Conservation (phyloP, 2,329 filamentous ascomycete species). For the Bipolaris bicolor region DNA sequence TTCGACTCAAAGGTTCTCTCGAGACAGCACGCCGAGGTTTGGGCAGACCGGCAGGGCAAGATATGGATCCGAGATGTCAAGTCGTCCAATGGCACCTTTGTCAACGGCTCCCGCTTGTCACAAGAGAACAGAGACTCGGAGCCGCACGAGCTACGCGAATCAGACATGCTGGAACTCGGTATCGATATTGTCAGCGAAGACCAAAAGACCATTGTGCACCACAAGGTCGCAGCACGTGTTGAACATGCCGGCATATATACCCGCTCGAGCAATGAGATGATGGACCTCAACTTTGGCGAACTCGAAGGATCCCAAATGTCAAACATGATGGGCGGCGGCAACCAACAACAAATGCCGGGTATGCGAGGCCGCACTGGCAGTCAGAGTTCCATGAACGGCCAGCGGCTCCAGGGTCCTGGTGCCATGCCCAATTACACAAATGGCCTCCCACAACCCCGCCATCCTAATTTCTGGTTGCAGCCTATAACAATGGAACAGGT, state of each 20-base stretch:
- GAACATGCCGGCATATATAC: conserved; percentile 89
- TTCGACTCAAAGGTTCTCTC: conserved; percentile 99
- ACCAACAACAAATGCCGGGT: conserved; percentile 68
- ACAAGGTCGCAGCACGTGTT: conserved; percentile 96
- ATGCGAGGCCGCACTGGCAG: conserved; percentile 68
- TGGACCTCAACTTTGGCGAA: conserved; percentile 92
- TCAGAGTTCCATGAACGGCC: conserved; percentile 66
- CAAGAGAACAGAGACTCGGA: conserved; percentile 96
- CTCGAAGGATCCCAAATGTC: conserved; percentile 78
- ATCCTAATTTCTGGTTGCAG: conserved; percentile 82
- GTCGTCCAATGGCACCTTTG: conserved; percentile 97
- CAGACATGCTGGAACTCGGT: conserved; percentile 90
- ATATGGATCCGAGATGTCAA: conserved; percentile 97
- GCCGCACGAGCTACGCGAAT: conserved; percentile 87
- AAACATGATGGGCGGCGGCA: conserved; percentile 68
- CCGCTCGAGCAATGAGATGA: conserved; percentile 70
- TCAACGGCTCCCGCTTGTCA: conserved; percentile 88
- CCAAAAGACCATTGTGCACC: conserved; percentile 96
- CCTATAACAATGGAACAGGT: conserved; percentile 94
- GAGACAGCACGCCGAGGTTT: conserved; percentile 93
- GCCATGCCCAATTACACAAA: conserved; percentile 64
- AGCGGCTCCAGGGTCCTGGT: conserved; percentile 64
- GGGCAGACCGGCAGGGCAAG: conserved; percentile 83
- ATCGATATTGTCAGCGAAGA: conserved; percentile 99
- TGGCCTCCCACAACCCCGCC: conserved; percentile 72